Percentiles rank a stretch among this genome's conserved stretches.
These are phyloP conservation scores for Pneumocystis oryctolagi DNA, from an alignment of 1,139 yeast species.

Conservation along the genomic window DNA sequence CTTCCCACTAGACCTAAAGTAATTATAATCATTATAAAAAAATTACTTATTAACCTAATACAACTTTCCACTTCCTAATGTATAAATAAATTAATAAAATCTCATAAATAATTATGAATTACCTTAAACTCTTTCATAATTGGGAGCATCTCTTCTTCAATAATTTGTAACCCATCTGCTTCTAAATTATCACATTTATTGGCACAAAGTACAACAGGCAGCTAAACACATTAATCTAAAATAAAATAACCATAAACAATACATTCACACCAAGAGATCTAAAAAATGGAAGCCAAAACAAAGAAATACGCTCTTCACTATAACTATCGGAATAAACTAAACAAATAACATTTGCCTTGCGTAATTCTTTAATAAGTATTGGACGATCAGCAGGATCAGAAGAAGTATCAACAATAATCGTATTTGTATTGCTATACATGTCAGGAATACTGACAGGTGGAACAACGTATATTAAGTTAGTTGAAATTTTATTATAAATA, in stretches of 20 bases:
- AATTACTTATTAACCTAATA: slow-evolving; percentile 33
- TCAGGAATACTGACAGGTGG: slow-evolving; percentile 56
- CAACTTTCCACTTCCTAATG: slow-evolving; percentile 71
- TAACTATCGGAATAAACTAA: slow-evolving; percentile 84
- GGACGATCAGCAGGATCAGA: slow-evolving; percentile 42
- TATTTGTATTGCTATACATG: slow-evolving; percentile 42
- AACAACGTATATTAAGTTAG: slow-evolving; percentile 46
- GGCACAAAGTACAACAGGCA: slow-evolving; percentile 82
- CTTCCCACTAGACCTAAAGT: slow-evolving; percentile 47
- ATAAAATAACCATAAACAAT: neutral
- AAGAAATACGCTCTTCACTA: slow-evolving; percentile 76
- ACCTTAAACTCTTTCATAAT: slow-evolving; percentile 67
- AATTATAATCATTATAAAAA: neutral
- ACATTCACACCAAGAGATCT: slow-evolving; percentile 78
- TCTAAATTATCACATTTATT: slow-evolving; percentile 51
- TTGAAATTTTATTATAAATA: neutral
- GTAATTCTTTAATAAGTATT: slow-evolving; percentile 53
- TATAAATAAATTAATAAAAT: neutral
- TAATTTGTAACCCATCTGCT: slow-evolving; percentile 20
- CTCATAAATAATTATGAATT: neutral
- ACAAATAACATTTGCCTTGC: slow-evolving; percentile 84
- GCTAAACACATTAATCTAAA: neutral
- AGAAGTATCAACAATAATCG: slow-evolving; percentile 66
- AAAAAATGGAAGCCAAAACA: slow-evolving; percentile 89
- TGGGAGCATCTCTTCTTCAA: slow-evolving; percentile 67